Evolutionary conservation across 371 early-diverging fungal genomes (phyloP).

Genomic region (Mortierella sp.): DNA sequence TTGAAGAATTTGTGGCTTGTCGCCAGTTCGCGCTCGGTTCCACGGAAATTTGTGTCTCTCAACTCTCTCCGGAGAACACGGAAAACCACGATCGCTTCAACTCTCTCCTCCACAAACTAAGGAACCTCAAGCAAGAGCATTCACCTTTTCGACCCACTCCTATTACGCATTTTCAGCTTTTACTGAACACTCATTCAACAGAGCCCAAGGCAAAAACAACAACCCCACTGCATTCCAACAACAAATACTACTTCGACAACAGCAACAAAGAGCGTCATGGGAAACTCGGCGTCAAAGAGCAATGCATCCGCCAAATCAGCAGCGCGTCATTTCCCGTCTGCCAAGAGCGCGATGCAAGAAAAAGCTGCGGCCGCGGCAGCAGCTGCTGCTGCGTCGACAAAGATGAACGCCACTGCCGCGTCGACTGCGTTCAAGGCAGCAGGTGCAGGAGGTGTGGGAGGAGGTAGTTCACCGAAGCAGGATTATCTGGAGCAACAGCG

Average conservation of each 20-base stretch:
- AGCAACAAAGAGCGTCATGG: slow-evolving; percentile 22
- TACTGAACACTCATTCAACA: no score
- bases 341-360: slow-evolving; percentile 34
- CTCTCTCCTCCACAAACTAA: not conserved
- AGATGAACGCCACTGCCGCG: slow-evolving; percentile 9
- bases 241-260: no score
- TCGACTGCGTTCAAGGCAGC: not conserved
- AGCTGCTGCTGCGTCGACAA: not conserved
- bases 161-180: no score
- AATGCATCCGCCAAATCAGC: slow-evolving; percentile 34
- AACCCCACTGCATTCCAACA: not conserved
- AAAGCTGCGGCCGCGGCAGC: slow-evolving; percentile 26
- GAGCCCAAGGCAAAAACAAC: not conserved
- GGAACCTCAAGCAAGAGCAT: not conserved
- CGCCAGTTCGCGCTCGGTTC: not conserved
- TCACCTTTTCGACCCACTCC: not conserved
- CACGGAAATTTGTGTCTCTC: not conserved
- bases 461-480: slow-evolving; percentile 32
- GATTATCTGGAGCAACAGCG: slow-evolving; percentile 46
- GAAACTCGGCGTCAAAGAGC: slow-evolving; percentile 46
- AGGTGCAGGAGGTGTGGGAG: not conserved
- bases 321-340: slow-evolving; percentile 51
- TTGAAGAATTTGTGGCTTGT: not conserved
- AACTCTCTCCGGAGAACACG: not conserved
- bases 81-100: not conserved